Evolutionary conservation across 2,329 filamentous ascomycete species (phyloP), one percentile per base, ranked within the genome.

Genomic region (Clarireedia monteithiana): DNA sequence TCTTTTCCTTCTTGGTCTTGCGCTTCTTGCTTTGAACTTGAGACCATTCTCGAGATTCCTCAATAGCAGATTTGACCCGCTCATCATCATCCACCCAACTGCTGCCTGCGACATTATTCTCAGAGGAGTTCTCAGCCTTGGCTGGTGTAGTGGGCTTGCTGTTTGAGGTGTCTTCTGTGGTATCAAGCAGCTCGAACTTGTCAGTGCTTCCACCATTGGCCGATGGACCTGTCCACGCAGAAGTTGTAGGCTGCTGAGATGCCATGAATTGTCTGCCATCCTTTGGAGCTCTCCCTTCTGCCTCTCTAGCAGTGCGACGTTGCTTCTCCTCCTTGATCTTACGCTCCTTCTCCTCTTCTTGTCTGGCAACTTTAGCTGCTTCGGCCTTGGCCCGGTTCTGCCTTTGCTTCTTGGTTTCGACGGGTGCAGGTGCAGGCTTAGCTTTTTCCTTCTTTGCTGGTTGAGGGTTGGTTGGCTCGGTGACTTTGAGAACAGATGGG

Each of bases 321-420:
- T 96, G 91, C 70, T 87, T 85, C 75, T 96, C 91, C 66, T 89
- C 77, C 59, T 88, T 77, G 39, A 76, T 75, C 74, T 89, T 88
- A 67, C 91, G 86, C 67, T 88, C 79, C 68, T 84, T 82, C 74
- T 96, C 91, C 0, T 86, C 83, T 64, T 88, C 86, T 68, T 91
- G 86, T 30, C 88, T 84, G 56, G 82, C 78, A 30, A 78, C 76
- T 77, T 89, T 94, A 66, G 84, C 84, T 57, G 84, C 86, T 73
- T 96, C 91, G 39, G 82, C 84, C 83, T 96, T 96, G 76, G 87
- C 84, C 63, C 86, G 83, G 75, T 96, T 94, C 76, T 96, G 91
- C 58, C 91, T 85, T 76, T 95, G 89, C 78, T 96, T 96, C 86
- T 96, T 96, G 20, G 86, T 88, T 77, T 96, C 88, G 17, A 80